Evolutionary conservation across 352 stramenopile genomes (phyloP).

Genomic region (Phytophthora pinifolia): DNA sequence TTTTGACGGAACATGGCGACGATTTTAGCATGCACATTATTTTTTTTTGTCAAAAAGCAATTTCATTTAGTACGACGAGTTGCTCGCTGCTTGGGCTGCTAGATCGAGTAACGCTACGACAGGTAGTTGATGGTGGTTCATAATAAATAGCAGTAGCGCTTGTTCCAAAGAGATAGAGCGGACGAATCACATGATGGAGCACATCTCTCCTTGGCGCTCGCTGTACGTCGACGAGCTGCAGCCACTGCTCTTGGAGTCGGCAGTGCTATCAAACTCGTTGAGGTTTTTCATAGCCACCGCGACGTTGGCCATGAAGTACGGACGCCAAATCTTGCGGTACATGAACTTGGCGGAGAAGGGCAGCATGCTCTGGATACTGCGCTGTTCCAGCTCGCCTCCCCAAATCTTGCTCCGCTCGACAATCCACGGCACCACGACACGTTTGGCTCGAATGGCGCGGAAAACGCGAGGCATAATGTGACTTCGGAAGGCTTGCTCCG

Average conservation of each 20-base stretch:
- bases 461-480: constrained; percentile 82
- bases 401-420: constrained; percentile 85
- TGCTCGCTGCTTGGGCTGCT: constrained; percentile 22
- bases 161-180: constrained; percentile 8
- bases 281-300: constrained; percentile 79
- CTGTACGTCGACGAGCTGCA: constrained; percentile 25
- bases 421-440: constrained; percentile 84
- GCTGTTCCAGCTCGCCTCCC: constrained; percentile 72
- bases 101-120: constrained; percentile 22
- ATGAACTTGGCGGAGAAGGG: constrained; percentile 78
- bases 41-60: too few relatives aligned
- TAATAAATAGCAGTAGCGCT: constrained; percentile 46
- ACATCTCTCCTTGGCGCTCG: constrained; percentile 40
- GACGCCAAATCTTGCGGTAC: constrained; percentile 83
- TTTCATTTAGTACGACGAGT: constrained; percentile 20
- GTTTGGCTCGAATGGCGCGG: constrained; percentile 72
- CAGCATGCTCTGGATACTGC: constrained; percentile 66
- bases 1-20: too few relatives aligned
- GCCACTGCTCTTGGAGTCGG: constrained; percentile 23
- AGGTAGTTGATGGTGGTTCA: constrained; percentile 25
- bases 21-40: too few relatives aligned
- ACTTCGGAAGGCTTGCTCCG: constrained; percentile 66
- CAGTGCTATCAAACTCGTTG: constrained; percentile 58
- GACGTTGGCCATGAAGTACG: constrained; percentile 82
- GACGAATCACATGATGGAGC: constrained; percentile 36